These are phyloP conservation scores for Eucalyptus curtisii DNA, from an alignment of 345 rosid species.

Conservation along the genomic window DNA sequence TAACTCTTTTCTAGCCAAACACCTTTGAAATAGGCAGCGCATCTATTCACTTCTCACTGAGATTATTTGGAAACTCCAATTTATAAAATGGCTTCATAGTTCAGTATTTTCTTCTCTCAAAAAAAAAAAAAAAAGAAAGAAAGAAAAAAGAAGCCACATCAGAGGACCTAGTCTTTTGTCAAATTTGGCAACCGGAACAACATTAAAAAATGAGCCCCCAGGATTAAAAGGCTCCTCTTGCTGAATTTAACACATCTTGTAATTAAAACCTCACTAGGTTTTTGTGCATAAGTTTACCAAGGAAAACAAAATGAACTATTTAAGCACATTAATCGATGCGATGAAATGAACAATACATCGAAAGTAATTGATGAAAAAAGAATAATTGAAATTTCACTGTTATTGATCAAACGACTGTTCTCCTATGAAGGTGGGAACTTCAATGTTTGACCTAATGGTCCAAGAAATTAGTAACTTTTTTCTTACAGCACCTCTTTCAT, in stretches of 20 bases:
- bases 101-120: background rate
- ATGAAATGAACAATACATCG: background rate
- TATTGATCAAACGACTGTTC: background rate
- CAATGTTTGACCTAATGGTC: background rate
- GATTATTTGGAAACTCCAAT: background rate
- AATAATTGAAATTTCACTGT: background rate
- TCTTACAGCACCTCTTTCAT: background rate
- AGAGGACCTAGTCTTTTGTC: background rate
- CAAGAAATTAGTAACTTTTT: background rate
- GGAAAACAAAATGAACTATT: background rate
- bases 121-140: background rate
- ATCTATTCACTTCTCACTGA: background rate
- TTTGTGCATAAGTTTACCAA: background rate
- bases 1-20: background rate
- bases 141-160: background rate
- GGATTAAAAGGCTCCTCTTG: background rate
- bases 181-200: background rate
- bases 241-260: background rate
- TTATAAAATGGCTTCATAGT: background rate
- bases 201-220: background rate
- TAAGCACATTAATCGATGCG: background rate
- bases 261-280: background rate
- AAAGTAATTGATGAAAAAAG: background rate
- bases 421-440: background rate
- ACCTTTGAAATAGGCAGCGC: background rate